Percentiles rank a stretch among this genome's conserved stretches.
phyloP scores from a whole-genome alignment of 495 filamentous ascomycete species.

The Parmelia sp. region DNA sequence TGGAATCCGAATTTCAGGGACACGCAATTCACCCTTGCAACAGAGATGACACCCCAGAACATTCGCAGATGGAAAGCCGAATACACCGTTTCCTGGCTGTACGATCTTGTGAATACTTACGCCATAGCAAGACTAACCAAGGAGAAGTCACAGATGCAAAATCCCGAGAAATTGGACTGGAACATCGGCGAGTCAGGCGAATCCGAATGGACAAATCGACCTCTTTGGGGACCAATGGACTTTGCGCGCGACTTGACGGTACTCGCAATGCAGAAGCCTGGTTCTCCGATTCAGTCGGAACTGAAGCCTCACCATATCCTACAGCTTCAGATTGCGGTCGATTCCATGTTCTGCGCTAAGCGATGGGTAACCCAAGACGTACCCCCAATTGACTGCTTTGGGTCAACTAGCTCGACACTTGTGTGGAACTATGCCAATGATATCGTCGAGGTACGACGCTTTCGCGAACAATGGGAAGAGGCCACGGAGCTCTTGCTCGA shows the following conservation, averaged over 20 bases:
- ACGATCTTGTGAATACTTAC: background rate
- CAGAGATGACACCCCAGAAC: background rate
- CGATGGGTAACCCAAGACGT: background rate
- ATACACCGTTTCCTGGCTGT: background rate
- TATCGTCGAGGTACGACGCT: background rate
- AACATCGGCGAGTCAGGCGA: background rate
- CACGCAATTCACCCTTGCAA: background rate
- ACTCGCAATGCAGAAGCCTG: background rate
- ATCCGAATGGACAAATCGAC: background rate
- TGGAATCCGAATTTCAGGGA: background rate
- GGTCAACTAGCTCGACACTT: background rate
- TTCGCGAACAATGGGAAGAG: background rate
- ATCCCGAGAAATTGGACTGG: background rate
- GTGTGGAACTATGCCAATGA: background rate
- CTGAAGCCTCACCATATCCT: background rate
- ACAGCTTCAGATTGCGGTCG: background rate
- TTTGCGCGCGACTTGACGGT: background rate
- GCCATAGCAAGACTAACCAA: background rate
- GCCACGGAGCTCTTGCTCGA: background rate
- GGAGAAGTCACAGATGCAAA: background rate
- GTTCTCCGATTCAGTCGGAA: background rate
- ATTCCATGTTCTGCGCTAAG: background rate
- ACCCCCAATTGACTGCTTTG: slow-evolving; percentile 1
- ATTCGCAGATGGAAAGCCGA: background rate
- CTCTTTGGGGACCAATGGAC: background rate